Conservation (phyloP, 331 rosid genomes). For the Prunus yedoensis region DNA sequence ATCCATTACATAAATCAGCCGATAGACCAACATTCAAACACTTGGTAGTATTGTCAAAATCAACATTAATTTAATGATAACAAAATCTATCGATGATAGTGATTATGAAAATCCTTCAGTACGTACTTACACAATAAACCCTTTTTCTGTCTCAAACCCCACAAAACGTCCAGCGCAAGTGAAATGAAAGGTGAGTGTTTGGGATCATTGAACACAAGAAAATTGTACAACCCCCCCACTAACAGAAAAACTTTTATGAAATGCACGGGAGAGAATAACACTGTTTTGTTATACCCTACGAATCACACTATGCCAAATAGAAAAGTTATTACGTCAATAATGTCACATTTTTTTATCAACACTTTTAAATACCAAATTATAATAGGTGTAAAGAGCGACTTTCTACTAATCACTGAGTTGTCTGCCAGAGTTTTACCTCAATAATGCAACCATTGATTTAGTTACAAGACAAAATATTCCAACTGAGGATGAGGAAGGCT, state of each 20-base stretch:
- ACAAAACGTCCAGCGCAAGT: not conserved
- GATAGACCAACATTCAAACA: no score
- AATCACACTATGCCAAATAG: no score
- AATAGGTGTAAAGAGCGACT: not conserved
- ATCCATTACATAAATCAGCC: no score
- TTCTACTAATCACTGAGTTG: conserved; percentile 9
- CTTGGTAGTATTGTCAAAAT: not conserved
- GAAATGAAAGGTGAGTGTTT: not conserved
- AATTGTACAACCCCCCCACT: not conserved
- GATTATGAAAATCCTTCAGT: not conserved
- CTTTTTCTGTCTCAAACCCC: conserved; percentile 7
- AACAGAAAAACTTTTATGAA: not conserved
- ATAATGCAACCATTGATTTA: not conserved
- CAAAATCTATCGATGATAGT: not conserved
- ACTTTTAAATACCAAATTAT: no score
- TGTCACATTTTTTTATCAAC: no score
- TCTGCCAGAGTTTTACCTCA: conserved; percentile 7
- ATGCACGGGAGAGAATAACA: fast-evolving
- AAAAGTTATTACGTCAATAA: no score
- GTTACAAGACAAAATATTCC: conserved; percentile 4
- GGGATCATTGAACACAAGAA: conserved; percentile 1
- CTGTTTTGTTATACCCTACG: no score
- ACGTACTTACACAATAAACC: not conserved
- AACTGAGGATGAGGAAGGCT: not conserved
- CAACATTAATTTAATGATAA: not conserved